Evolutionary conservation across 129 eudicot species (phyloP).

Genomic region (Helianthus annuus): HanXRQr2.0-SUNRISE NC_035439.2:12911873-12912372

Average conservation of each 20-base stretch:
- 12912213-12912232: not conserved
- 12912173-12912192: not conserved
- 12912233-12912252: not conserved
- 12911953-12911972: too few species aligned
- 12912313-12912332: not conserved
- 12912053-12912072: too few species aligned
- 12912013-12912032: too few species aligned
- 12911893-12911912: too few species aligned
- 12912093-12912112: not conserved
- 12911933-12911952: too few species aligned
- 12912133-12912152: not conserved
- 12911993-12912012: too few species aligned
- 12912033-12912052: too few species aligned
- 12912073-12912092: not conserved
- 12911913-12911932: too few species aligned
- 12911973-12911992: too few species aligned
- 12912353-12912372: too few species aligned
- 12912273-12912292: not conserved
- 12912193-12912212: not conserved
- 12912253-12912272: not conserved
- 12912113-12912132: too few species aligned
- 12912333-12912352: not conserved
- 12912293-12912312: not conserved
- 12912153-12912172: not conserved
- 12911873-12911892: too few species aligned